Evolutionary conservation across 2,329 filamentous ascomycete species (phyloP), one percentile per base, ranked within the genome.

Genomic region (Delphinella strobiligena): DNA sequence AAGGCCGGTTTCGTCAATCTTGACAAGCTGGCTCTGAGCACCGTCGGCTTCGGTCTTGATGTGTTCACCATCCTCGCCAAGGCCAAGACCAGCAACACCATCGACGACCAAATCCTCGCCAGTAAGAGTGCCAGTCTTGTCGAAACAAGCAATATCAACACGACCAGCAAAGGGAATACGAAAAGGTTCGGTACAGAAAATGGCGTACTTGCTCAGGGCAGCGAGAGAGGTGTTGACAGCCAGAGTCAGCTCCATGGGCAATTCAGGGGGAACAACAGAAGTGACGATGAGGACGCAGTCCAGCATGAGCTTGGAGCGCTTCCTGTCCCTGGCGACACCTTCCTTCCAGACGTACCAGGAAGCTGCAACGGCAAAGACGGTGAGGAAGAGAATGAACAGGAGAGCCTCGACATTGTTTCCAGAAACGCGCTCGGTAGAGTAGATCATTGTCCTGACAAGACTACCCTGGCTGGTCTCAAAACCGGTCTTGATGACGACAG

Each of bases 281-380:
- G 91, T 98, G 52, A 98, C 78, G 54, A 98, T 98, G 60, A 98
- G 80, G 62, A 98, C 77, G 58, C 93, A 98, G 66, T 98, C 93
- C 39, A 98, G 76, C 43, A 98, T 75, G 30, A 98, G 76, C 74
- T 98, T 98, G 34, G 89, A 96, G 48, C 91, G 81, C 69, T 98
- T 96, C 58, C 91, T 82, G 55, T 96, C 89, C 66, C 83, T 87
- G 58, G 75, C 74, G 40, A 98, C 89, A 67, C 91, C 93, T 63
- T 98, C 89, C 46, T 88, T 78, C 91, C 91, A 98, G 44, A 98
- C 91, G 60, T 98, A 98, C 88, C 91, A 95, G 10, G 91, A 94
- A 38, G 91, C 91, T 41, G 91, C 93, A 58, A 98, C 76, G 52
- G 93, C 93, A 64, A 98, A 98, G 52, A 96, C 75, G 40, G 94